Evolutionary conservation across 2,329 filamentous ascomycete genomes (phyloP), one percentile per base, ranked within the genome.

Genomic region (Aspergillus chevalieri): DNA sequence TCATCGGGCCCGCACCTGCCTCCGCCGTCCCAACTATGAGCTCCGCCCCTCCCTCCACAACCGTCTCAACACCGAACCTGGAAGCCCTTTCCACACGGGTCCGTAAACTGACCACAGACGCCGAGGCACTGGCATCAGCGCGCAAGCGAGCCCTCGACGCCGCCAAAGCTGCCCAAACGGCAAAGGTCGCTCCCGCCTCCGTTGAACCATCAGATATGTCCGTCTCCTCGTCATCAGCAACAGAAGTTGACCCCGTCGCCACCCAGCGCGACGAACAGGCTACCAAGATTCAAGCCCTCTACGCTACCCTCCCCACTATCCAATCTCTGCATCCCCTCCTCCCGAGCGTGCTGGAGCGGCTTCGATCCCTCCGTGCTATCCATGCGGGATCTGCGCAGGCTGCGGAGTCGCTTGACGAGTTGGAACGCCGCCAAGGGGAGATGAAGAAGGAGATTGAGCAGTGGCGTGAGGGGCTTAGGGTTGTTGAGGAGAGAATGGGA

Each of bases 221-320:
- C 9, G 58, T 59, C 9, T 62, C 59, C 6, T 60, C 60, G 22
- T 57, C 59, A 10, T 56, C 59, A 14, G 57, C 62, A 9, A 64
- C 89, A 81, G 39, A 85, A 83, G 2, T 80, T 84, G 63, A 63
- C 43, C 52, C 54, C 14, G 74, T 76, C 15, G 73, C 66, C 7
- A 65, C 73, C 3, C 58, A 70, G 1, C 63, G 72, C 4, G 70
- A 72, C 7, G 89, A 95, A 59, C 87, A 94, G 60, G 79, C 84
- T 38, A 79, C 87, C 47, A 95, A 95, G 67, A 87, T 98, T 66
- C 93, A 95, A 57, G 88, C 91, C 1, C 80, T 98, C 4, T 96
- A 96, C 69, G 86, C 87, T 1, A 88, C 89, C 3, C 75, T 98
- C 14, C 86, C 90, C 1, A 93, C 89, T 0, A 93, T 98, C 51